A percentile compares a stretch with the other conserved stretches of the same genome.
phyloP scores from a whole-genome alignment of 306 rosid species.

The Alnus glutinosa region DNA sequence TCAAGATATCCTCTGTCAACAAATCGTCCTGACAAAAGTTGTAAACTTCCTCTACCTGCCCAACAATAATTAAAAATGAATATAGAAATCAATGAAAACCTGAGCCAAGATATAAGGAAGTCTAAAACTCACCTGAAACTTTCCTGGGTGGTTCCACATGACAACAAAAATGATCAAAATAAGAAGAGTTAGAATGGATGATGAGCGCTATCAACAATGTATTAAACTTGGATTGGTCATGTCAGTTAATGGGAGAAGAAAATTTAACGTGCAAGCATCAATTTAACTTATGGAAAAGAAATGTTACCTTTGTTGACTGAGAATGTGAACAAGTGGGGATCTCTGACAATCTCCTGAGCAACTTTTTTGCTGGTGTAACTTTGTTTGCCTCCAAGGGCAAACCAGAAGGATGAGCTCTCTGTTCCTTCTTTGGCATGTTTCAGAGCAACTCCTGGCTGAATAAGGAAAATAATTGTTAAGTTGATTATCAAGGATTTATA shows the following conservation, averaged over 20 bases:
- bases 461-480: conserved; percentile 29
- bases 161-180: conserved; percentile 36
- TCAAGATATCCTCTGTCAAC: conserved; percentile 86
- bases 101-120: conserved; percentile 3
- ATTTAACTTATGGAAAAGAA: conserved; percentile 2
- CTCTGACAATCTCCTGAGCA: conserved; percentile 65
- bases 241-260: conserved; percentile 2
- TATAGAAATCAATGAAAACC: conserved; percentile 28
- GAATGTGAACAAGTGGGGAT: conserved; percentile 86
- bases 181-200: conserved; percentile 40
- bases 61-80: conserved; percentile 27
- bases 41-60: conserved; percentile 84
- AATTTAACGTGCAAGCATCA: background rate
- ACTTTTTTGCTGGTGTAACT: conserved; percentile 67
- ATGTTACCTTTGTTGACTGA: conserved; percentile 72
- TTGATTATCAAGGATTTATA: conserved; percentile 15
- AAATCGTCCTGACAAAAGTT: conserved; percentile 95
- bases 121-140: conserved; percentile 75
- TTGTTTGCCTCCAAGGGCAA: conserved; percentile 93
- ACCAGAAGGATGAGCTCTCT: conserved; percentile 98
- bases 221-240: conserved; percentile 26
- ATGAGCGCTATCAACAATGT: conserved; percentile 25
- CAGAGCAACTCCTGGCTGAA: conserved; percentile 84
- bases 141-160: conserved; percentile 64
- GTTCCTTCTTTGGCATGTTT: conserved; percentile 98